Percentiles rank a stretch among this genome's conserved stretches.
These are phyloP conservation scores for Hibiscus tridactylites DNA, from an alignment of 345 rosid species.

Conservation along the genomic window DNA sequence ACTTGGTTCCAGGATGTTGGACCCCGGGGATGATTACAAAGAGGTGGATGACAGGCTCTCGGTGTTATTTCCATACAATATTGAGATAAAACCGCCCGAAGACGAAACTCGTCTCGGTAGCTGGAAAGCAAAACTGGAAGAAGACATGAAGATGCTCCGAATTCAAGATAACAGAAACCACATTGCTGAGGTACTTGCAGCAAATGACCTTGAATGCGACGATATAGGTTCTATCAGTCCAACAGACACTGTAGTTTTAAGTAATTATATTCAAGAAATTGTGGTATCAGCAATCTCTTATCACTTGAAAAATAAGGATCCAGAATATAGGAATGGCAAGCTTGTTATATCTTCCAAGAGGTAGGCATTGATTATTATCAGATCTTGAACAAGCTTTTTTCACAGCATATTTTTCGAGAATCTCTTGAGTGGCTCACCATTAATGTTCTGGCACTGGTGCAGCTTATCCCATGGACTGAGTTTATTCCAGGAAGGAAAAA, in stretches of 20 bases:
- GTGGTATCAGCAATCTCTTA: not conserved
- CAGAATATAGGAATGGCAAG: not conserved
- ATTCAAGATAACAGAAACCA: not conserved
- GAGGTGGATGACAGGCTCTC: not conserved
- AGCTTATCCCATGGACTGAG: conserved; percentile 91
- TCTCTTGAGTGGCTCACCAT: not conserved
- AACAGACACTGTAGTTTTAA: not conserved
- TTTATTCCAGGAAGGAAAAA: conserved; percentile 81
- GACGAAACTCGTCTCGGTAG: not conserved
- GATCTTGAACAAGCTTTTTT: not conserved
- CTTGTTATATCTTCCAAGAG: not conserved
- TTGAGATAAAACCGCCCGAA: not conserved
- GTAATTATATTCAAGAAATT: not conserved
- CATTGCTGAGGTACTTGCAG: not conserved
- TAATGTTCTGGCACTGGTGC: conserved; percentile 24
- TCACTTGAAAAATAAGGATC: not conserved
- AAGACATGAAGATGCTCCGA: not conserved
- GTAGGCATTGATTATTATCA: not conserved
- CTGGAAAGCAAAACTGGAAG: not conserved
- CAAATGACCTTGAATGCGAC: not conserved
- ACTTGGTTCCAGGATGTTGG: not conserved
- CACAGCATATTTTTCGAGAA: not conserved
- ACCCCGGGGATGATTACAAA: not conserved
- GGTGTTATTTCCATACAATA: not conserved
- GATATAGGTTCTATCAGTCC: not conserved